Percentiles rank a stretch among this genome's conserved stretches.
Evolutionary conservation across 2,329 filamentous ascomycete genomes (phyloP).

Genomic region (Blumeria graminis): DNA sequence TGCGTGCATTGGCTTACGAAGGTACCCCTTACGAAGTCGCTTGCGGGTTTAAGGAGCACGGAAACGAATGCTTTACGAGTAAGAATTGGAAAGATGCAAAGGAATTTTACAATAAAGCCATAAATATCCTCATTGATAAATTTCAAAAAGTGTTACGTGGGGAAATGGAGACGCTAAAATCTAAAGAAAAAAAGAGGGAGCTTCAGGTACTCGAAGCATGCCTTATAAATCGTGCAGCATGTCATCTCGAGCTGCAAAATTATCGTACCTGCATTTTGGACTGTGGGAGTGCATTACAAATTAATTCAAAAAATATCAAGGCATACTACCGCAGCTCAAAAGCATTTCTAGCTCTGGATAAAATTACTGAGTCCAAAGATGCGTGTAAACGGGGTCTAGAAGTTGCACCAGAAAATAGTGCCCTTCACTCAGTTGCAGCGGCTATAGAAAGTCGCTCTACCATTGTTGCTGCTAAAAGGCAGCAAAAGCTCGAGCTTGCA

Average conservation of each 20-base stretch:
- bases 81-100: constrained; percentile 60
- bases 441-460: constrained; percentile 38
- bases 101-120: constrained; percentile 79
- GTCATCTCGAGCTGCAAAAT: constrained; percentile 72
- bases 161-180: constrained; percentile 18
- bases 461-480: constrained; percentile 28
- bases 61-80: constrained; percentile 64
- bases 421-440: constrained; percentile 34
- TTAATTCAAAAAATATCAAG: constrained; percentile 68
- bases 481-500: constrained; percentile 29
- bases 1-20: constrained; percentile 80
- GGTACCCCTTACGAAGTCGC: constrained; percentile 69
- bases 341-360: constrained; percentile 57
- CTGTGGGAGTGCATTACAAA: constrained; percentile 51
- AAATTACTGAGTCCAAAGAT: constrained; percentile 57
- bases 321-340: constrained; percentile 67
- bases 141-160: constrained; percentile 27
- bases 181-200: constrained; percentile 24
- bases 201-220: constrained; percentile 46
- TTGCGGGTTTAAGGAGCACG: constrained; percentile 67
- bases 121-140: constrained; percentile 43
- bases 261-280: constrained; percentile 70
- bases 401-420: constrained; percentile 44
- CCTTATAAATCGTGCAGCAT: constrained; percentile 70
- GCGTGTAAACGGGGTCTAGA: constrained; percentile 49